phyloP scores from a whole-genome alignment of 352 stramenopile genomes.

The Phytophthora citricola region DNA sequence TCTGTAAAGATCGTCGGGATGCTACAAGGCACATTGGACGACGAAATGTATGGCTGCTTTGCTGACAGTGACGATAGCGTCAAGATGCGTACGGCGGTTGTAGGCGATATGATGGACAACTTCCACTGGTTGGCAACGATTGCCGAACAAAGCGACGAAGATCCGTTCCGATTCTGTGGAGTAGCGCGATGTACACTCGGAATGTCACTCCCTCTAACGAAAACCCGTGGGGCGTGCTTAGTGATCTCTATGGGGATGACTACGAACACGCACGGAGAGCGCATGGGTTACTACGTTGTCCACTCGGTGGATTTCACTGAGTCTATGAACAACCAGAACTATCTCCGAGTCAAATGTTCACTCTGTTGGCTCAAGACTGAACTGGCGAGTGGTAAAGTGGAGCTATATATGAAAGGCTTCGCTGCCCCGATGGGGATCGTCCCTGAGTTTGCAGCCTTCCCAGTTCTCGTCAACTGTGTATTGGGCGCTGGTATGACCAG shows the following conservation, averaged over 20 bases:
- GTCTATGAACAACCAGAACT: constrained; percentile 24
- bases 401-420: constrained; percentile 52
- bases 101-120: constrained; percentile 44
- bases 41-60: constrained; percentile 62
- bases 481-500: constrained; percentile 46
- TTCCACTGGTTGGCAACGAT: constrained; percentile 50
- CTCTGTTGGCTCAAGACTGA: constrained; percentile 53
- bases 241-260: constrained; percentile 51
- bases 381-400: constrained; percentile 37
- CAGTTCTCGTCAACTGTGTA: constrained; percentile 42
- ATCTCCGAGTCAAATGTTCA: constrained; percentile 51
- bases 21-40: constrained; percentile 46
- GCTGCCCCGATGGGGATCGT: constrained; percentile 40
- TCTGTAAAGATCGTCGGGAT: constrained; percentile 45
- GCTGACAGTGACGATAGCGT: constrained; percentile 51
- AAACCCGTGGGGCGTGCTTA: constrained; percentile 52
- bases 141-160: constrained; percentile 43
- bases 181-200: constrained; percentile 47
- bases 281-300: constrained; percentile 50
- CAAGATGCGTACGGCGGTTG: constrained; percentile 36
- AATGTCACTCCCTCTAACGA: constrained; percentile 33
- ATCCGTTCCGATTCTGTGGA: constrained; percentile 69
- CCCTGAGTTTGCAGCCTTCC: constrained; percentile 36
- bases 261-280: constrained; percentile 51
- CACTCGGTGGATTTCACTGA: constrained; percentile 67